These are phyloP conservation scores for Linnemannia elongata DNA, from an alignment of 192 early-diverging fungal species.

Conservation along the genomic window DNA sequence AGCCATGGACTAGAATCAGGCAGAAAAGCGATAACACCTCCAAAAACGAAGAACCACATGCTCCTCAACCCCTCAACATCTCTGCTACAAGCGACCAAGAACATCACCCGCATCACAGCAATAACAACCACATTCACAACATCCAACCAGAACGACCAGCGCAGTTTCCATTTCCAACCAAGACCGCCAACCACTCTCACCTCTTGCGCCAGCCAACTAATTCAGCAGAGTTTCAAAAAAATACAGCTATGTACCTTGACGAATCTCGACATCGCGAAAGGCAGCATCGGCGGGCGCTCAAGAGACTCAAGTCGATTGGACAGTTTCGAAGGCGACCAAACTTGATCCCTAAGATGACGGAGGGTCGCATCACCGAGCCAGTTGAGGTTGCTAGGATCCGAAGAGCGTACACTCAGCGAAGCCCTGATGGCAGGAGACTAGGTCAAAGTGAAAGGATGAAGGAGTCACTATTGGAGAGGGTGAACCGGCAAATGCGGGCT, in stretches of 20 bases:
- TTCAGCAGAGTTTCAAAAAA: not conserved
- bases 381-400: constrained; percentile 31
- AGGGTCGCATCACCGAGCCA: constrained; percentile 16
- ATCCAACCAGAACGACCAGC: not conserved
- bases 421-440: not conserved
- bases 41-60: not conserved
- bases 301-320: constrained; percentile 8
- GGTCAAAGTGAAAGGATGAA: not conserved
- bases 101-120: not conserved
- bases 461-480: constrained; percentile 14
- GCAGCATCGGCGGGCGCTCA: constrained; percentile 1
- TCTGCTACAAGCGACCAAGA: not conserved
- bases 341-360: not conserved
- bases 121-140: not conserved
- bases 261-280: constrained; percentile 26
- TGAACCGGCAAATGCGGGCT: constrained; percentile 11
- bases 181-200: not conserved
- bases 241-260: not conserved
- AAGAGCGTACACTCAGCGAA: constrained; percentile 7
- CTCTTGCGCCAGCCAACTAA: not conserved
- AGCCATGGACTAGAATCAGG: not conserved
- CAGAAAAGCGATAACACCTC: not conserved
- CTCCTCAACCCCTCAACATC: not conserved
- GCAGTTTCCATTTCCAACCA: not conserved
- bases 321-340: constrained; percentile 22